Evolutionary conservation across 805 yeast species (phyloP).

Genomic region (Starmera quercuum): DNA sequence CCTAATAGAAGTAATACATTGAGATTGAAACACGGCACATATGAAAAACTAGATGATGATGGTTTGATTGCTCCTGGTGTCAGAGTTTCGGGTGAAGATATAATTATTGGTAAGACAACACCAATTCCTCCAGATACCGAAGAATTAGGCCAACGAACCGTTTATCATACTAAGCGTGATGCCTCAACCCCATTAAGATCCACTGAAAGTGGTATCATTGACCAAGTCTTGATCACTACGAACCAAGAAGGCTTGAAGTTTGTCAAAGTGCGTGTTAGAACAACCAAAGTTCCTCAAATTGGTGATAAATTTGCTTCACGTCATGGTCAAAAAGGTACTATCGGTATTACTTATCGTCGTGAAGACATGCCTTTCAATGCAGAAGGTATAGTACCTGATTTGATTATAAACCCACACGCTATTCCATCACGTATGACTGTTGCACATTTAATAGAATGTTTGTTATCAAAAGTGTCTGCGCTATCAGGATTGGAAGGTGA

Average conservation of each 20-base stretch:
- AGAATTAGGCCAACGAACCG: conserved; percentile 97
- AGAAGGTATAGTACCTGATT: conserved; percentile 95
- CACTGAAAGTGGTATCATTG: conserved; percentile 97
- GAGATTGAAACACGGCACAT: conserved; percentile 95
- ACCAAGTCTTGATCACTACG: conserved; percentile 92
- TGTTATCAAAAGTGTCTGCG: conserved; percentile 89
- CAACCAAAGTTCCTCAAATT: conserved; percentile 96
- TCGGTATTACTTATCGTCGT: conserved; percentile 96
- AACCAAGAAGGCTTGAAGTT: conserved; percentile 97
- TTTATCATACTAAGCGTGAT: conserved; percentile 96
- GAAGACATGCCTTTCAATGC: conserved; percentile 98
- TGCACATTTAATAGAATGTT: conserved; percentile 98
- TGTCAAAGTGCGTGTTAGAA: conserved; percentile 97
- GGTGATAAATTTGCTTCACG: conserved; percentile 99
- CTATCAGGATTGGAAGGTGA: conserved; percentile 97
- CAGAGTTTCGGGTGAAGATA: conserved; percentile 97
- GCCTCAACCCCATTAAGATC: conserved; percentile 96
- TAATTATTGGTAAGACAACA: conserved; percentile 96
- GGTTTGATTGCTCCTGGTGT: conserved; percentile 98
- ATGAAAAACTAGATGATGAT: conserved; percentile 96
- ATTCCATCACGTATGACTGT: conserved; percentile 99
- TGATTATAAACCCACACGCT: conserved; percentile 97
- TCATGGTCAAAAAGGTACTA: conserved; percentile 99
- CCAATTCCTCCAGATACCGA: conserved; percentile 99
- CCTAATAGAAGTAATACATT: conserved; percentile 93